These are phyloP conservation scores for Talaromyces nanjingensis DNA, from an alignment of 495 filamentous ascomycete genomes.

Conservation along the genomic window DNA sequence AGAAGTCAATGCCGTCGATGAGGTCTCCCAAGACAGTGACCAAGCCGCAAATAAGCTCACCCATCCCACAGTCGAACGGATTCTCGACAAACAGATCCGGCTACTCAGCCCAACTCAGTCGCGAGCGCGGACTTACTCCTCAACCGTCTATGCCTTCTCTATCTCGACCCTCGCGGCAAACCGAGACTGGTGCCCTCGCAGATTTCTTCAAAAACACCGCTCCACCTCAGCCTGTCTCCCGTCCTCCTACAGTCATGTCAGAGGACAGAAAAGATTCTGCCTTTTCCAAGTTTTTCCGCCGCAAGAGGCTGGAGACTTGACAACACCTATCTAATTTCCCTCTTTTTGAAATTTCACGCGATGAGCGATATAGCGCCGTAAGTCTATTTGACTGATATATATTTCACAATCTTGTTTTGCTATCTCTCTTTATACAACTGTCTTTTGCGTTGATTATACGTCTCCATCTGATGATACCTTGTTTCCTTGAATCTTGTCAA, in stretches of 20 bases:
- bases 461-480: constrained; percentile 5
- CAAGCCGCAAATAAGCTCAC: constrained; percentile 9
- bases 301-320: constrained; percentile 35
- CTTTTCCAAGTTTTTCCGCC: constrained; percentile 37
- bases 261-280: constrained; percentile 18
- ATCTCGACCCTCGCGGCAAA: constrained; percentile 18
- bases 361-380: not conserved
- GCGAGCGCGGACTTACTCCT: constrained; percentile 22
- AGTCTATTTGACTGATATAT: not conserved
- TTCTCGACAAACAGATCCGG: constrained; percentile 20
- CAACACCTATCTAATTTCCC: constrained; percentile 3
- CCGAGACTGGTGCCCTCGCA: constrained; percentile 66
- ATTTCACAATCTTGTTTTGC: constrained; percentile 8
- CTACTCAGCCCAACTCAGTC: constrained; percentile 34
- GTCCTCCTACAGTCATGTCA: constrained; percentile 14
- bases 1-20: constrained; percentile 27
- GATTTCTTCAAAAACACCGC: constrained; percentile 73
- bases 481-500: constrained; percentile 1
- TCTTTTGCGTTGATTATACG: not conserved
- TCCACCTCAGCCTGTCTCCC: constrained; percentile 46
- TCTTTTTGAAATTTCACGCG: not conserved
- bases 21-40: constrained; percentile 15
- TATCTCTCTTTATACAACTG: not conserved
- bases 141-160: constrained; percentile 12
- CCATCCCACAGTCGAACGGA: constrained; percentile 8